These are phyloP conservation scores for Alloteropsis semialata DNA, from an alignment of 176 grass and related monocot species.

Conservation along the genomic window DNA sequence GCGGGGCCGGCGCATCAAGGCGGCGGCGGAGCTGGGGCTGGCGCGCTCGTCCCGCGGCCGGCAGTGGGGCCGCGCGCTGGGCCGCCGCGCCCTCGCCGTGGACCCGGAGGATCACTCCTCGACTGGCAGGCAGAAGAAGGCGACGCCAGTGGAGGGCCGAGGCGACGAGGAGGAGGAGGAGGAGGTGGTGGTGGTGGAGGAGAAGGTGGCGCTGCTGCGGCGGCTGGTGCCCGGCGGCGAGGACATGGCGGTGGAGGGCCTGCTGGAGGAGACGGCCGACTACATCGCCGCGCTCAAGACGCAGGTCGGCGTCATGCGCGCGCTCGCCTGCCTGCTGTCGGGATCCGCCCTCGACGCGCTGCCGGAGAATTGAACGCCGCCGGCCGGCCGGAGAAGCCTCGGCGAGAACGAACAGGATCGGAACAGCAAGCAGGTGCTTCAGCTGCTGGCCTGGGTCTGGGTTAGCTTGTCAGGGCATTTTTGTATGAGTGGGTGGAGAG, in stretches of 20 bases:
- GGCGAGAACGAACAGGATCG: neutral
- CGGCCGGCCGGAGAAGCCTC: slow-evolving; percentile 27
- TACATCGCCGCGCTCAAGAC: slow-evolving; percentile 65
- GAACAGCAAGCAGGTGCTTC: neutral
- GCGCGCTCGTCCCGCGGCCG: slow-evolving; percentile 49
- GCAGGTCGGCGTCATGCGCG: slow-evolving; percentile 78
- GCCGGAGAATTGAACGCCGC: no score
- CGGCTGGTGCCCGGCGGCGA: slow-evolving; percentile 72
- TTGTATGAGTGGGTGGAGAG: neutral
- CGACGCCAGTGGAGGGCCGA: no score
- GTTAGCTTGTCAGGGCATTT: no score
- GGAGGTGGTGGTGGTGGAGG: slow-evolving; percentile 34
- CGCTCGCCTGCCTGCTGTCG: slow-evolving; percentile 58
- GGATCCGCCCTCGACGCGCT: slow-evolving; percentile 50
- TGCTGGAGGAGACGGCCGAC: slow-evolving; percentile 84
- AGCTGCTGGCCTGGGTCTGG: neutral
- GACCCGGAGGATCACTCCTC: neutral
- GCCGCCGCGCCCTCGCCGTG: slow-evolving; percentile 9
- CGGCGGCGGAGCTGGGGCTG: slow-evolving; percentile 62
- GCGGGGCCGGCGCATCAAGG: slow-evolving; percentile 62
- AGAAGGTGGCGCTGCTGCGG: slow-evolving; percentile 56
- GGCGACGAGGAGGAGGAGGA: slow-evolving; percentile 9
- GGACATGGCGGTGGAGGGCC: slow-evolving; percentile 49
- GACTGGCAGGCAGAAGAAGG: no score
- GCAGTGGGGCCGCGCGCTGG: slow-evolving; percentile 58